Base-by-base conservation (phyloP, 1,284 basidiomycete genomes). In the Tremellales sp. region DNA sequence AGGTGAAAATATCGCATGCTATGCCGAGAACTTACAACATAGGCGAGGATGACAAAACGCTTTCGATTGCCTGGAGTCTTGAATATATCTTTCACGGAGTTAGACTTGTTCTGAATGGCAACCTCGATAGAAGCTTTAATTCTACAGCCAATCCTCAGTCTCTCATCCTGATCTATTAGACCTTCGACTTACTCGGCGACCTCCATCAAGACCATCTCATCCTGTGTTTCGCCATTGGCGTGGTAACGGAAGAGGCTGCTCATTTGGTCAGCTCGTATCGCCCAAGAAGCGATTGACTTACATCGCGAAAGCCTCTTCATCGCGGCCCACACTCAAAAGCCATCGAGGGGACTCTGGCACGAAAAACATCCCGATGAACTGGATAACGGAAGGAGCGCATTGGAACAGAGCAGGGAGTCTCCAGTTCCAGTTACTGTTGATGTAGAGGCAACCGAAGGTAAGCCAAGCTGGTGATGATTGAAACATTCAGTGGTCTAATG, bases 291-390 rank as follows among this genome's bases (percentile, higher is more conserved):
- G 63, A 67, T 26, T 41, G 46, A 19, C 46, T 53, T 9, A 26
- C 10, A 40, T 63, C 55, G 54, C 7, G n/a, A 49, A 34, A 4
- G 70, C 70, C 16, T 67, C 50, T 8, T 64, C 62, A 13, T 58
- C 47, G 1, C 58, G 40, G 27, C 60, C 62, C 16, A 51, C 43
- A 10, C 46, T 27, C 29, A 68, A 37, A 24, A 71, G 53, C 62
- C 63, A 72, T 10, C 69, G 56, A 1, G 68, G 49, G 5, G 22
- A 28, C 25, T 53, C 51, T 2, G 49, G 49, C 16, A 45, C 9
- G 24, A 32, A 31, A 7, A 28, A 24, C 5, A 39, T n/a, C 10
- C 43, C 18, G 6, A 36, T 27, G 13, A 35, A 24, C 21, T 40
- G 13, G 16, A 51, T 34, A 4, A 45, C 16, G 18, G 32, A 22